phyloP scores from a whole-genome alignment of 2,329 filamentous ascomycete species.

The Fusarium protoensiforme region DNA sequence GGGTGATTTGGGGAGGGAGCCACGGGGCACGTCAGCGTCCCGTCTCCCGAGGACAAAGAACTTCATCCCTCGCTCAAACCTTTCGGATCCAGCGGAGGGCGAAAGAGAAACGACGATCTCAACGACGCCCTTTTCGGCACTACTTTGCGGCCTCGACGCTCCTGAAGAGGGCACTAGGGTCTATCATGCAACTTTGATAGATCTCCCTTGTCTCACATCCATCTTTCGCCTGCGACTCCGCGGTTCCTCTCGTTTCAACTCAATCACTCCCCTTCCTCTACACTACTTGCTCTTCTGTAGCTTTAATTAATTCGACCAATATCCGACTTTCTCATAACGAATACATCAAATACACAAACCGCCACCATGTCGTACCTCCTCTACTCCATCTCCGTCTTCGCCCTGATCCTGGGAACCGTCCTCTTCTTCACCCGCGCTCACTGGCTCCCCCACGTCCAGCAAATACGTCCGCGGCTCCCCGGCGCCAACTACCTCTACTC shows the following conservation, averaged over 20 bases:
- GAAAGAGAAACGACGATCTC: conserved; percentile 5
- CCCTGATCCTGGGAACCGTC: conserved; percentile 76
- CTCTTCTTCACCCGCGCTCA: conserved; percentile 83
- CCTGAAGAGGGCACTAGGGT: conserved; percentile 18
- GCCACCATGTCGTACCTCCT: conserved; percentile 80
- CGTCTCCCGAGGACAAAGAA: conserved; percentile 33
- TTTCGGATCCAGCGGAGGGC: conserved; percentile 17
- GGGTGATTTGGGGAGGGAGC: conserved; percentile 34
- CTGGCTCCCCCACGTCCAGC: conserved; percentile 79
- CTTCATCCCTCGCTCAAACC: conserved; percentile 29
- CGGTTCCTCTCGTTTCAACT: conserved; percentile 28
- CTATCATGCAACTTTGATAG: conserved; percentile 32
- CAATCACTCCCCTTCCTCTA: conserved; percentile 10
- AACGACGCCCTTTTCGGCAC: not conserved
- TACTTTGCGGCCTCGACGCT: conserved; percentile 5
- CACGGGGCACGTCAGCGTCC: conserved; percentile 40
- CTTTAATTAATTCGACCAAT: conserved; percentile 3
- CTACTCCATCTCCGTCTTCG: conserved; percentile 78
- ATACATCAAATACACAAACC: not conserved
- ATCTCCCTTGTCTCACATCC: conserved; percentile 3
- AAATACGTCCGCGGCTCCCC: conserved; percentile 63
- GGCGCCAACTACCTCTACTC: conserved; percentile 76
- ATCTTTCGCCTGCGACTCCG: conserved; percentile 20
- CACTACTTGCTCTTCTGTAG: not conserved
- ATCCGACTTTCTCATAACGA: not conserved